phyloP scores from a whole-genome alignment of 345 rosid species.

The Brassica carinata region DNA sequence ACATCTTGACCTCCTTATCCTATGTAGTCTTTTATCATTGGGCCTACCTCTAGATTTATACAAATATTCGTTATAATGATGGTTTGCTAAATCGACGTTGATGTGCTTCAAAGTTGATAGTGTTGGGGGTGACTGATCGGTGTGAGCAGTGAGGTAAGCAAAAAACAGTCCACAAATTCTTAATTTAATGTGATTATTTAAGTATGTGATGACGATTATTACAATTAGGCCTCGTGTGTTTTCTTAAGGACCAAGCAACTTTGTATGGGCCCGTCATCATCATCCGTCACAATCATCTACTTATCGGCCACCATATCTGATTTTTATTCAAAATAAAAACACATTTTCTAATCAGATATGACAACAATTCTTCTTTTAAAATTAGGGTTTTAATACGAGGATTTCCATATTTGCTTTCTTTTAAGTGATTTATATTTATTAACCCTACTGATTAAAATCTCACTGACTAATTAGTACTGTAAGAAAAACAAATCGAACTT shows the following conservation, averaged over 20 bases:
- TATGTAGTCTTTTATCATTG: not conserved
- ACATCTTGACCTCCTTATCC: not conserved
- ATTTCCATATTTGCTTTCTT: not conserved
- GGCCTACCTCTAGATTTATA: not conserved
- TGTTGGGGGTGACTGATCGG: not conserved
- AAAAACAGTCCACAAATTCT: constrained; percentile 11
- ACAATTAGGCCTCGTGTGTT: constrained; percentile 33
- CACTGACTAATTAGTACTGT: not conserved
- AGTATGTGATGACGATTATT: not conserved
- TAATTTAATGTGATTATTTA: not conserved
- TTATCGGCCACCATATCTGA: constrained; percentile 23
- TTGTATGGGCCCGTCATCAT: constrained; percentile 38
- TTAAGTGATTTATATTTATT: not conserved
- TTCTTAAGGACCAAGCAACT: constrained; percentile 46
- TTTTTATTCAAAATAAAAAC: constrained; percentile 2
- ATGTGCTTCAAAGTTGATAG: constrained; percentile 24
- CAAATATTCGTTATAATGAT: constrained; percentile 7
- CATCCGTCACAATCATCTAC: constrained; percentile 34
- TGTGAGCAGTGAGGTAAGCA: constrained; percentile 23
- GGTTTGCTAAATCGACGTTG: constrained; percentile 21
- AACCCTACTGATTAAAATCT: not conserved
- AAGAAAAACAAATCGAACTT: not conserved
- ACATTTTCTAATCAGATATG: constrained; percentile 16
- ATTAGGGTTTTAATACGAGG: not conserved
- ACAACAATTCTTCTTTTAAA: not conserved